Percentiles rank a stretch among this genome's conserved stretches.
Evolutionary conservation across 2,329 filamentous ascomycete species (phyloP).

Genomic region (Pseudocercospora macadamiae): DNA sequence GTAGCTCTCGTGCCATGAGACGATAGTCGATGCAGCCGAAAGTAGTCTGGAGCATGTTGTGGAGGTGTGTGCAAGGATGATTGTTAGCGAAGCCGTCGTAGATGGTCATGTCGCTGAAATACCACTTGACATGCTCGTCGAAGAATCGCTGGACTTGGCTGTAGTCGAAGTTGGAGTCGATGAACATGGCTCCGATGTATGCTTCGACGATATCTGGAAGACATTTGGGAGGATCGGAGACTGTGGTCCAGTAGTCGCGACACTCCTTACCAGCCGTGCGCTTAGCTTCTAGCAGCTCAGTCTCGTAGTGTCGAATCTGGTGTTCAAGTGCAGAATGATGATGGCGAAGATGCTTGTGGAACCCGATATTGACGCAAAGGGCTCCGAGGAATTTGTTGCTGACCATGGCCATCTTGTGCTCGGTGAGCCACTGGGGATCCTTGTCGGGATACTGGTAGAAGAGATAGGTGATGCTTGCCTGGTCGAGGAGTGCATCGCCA

Average conservation of each 20-base stretch:
- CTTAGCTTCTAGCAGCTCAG: constrained; percentile 60
- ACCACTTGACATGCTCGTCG: constrained; percentile 69
- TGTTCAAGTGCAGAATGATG: constrained; percentile 54
- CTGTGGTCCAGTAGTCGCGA: constrained; percentile 70
- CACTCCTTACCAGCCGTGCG: constrained; percentile 49
- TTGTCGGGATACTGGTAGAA: constrained; percentile 75
- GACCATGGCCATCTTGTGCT: constrained; percentile 99
- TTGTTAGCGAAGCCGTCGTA: constrained; percentile 87
- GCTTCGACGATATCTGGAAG: constrained; percentile 88
- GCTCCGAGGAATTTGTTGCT: constrained; percentile 92
- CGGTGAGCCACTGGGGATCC: constrained; percentile 94
- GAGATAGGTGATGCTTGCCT: constrained; percentile 80
- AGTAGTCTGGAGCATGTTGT: constrained; percentile 63
- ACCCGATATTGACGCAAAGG: constrained; percentile 74
- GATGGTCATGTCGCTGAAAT: constrained; percentile 81
- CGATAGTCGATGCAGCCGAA: constrained; percentile 68
- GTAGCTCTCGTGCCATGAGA: constrained; percentile 56
- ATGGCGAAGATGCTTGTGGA: constrained; percentile 71
- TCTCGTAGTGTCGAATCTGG: constrained; percentile 59
- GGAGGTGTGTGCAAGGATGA: constrained; percentile 74
- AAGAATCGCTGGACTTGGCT: constrained; percentile 76
- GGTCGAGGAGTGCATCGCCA: constrained; percentile 85
- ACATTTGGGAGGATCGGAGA: constrained; percentile 69
- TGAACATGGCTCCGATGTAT: constrained; percentile 86
- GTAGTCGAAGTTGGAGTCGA: constrained; percentile 84